These are phyloP conservation scores for Ogataea corticis DNA, from an alignment of 805 yeast genomes.

Conservation along the genomic window DNA sequence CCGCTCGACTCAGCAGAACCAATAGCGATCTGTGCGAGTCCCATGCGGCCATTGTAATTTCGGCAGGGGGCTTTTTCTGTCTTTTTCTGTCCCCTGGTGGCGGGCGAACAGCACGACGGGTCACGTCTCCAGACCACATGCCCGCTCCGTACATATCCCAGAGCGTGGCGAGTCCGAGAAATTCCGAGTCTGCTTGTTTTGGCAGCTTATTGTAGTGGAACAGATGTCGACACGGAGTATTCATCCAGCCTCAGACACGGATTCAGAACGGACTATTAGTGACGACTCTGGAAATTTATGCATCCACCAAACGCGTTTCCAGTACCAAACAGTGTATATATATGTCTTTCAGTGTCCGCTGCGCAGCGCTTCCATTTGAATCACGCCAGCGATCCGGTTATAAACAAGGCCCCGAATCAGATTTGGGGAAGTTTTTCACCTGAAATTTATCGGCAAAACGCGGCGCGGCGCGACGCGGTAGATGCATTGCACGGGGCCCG, in stretches of 20 bases:
- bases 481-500: background rate
- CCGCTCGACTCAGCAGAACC: background rate
- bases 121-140: slow-evolving; percentile 1
- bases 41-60: too few relatives aligned
- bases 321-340: background rate
- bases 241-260: slow-evolving; percentile 3
- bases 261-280: background rate
- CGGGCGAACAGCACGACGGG: background rate
- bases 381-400: background rate
- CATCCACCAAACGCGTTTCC: background rate
- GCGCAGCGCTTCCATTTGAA: background rate
- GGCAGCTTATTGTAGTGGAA: background rate
- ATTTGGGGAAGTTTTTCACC: slow-evolving; percentile 6
- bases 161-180: background rate
- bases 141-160: slow-evolving; percentile 1
- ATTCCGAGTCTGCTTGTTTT: background rate
- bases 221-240: background rate
- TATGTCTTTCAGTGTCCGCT: background rate
- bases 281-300: background rate
- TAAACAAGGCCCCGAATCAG: slow-evolving; percentile 3
- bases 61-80: too few relatives aligned
- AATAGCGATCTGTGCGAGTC: too few relatives aligned
- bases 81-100: too few relatives aligned
- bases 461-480: background rate
- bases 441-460: slow-evolving; percentile 2